Evolutionary conservation across 176 grass and related monocot species (phyloP), one percentile per base, ranked within the genome.

Genomic region (Triticum dicoccoides): DNA sequence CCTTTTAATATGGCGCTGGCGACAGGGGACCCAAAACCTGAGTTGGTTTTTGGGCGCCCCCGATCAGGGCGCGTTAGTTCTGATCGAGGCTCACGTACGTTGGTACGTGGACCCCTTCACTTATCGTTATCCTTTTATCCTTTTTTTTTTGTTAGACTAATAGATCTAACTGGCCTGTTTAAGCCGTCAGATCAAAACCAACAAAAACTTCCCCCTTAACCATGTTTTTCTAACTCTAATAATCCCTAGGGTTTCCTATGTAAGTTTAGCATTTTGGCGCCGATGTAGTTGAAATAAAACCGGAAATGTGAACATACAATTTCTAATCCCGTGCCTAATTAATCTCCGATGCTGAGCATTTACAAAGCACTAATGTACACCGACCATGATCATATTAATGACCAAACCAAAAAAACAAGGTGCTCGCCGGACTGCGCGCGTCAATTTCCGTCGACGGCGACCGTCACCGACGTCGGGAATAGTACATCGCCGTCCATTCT

Each of bases 371-470:
- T 17, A 84, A 75, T 85, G 52, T 85, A 88, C 86, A 91, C 77
- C 61, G 73, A 65, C 18, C 35, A 27, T 78, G 85, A 80, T 84
- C 89, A 91, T 76, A 10, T 76, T 91, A 20, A 87, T 84, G 85
- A 87, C 75, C 81, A 87, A 76, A 72, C 67, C 34, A 11, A 44
- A 8, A 21, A 44, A 38, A 17, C 24, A 79, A 64, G 5, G 5
- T 59, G 23, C 25, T 24, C 3, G 12, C 18, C 11, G 62, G 74
- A 41, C 17, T 6, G n/a, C 51, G 34, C 8, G 9, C 21, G 34
- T 92, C 85, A 97, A 78, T 65, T 87, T 52, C 85, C 88, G 61
- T 89, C 87, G 30, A 89, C 87, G 59, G 93, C 64, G 34, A 91
- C 67, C 11, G 72, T 88, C 64, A 90, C 76, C 14, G 93, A 88